A percentile compares a stretch with the other conserved stretches of the same genome.
Conservation (phyloP, 176 grass and related monocot species). For the Saccharum spontaneum region DNA sequence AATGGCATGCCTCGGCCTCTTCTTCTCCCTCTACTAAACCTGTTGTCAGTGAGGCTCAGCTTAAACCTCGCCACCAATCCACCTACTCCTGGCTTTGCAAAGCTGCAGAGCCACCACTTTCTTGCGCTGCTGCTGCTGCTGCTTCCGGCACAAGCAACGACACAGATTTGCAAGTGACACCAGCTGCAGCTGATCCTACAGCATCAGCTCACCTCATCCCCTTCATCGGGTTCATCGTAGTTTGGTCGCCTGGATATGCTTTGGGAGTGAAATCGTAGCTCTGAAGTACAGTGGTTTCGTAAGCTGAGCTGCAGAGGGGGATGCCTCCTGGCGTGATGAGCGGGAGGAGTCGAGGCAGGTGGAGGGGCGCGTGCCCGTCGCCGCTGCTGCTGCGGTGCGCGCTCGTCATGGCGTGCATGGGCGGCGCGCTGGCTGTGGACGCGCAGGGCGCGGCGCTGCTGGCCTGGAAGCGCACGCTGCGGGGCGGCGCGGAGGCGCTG, state of each 20-base stretch:
- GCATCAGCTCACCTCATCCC: constrained; percentile 19
- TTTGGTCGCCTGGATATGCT: constrained; percentile 5
- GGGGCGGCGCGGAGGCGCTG: constrained; percentile 23
- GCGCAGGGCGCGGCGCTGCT: constrained; percentile 70
- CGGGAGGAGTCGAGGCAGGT: background rate
- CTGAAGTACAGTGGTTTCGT: background rate
- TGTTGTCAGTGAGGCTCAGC: constrained; percentile 31
- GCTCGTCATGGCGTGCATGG: constrained; percentile 32
- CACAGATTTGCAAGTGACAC: constrained; percentile 44
- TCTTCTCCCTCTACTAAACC: constrained; percentile 31
- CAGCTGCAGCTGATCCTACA: constrained; percentile 25
- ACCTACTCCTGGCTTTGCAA: constrained; percentile 37
- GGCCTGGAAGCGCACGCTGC: constrained; percentile 58
- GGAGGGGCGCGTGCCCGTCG: background rate
- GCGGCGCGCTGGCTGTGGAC: constrained; percentile 36
- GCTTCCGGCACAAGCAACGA: constrained; percentile 51
- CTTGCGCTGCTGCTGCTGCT: background rate
- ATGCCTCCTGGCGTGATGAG: constrained; percentile 30
- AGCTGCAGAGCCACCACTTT: constrained; percentile 22
- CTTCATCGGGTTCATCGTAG: background rate
- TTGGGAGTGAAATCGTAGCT: background rate
- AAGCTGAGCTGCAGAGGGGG: background rate
- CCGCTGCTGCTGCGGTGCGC: constrained; percentile 26
- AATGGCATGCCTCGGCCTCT: constrained; percentile 6
- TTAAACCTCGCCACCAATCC: constrained; percentile 41